These are phyloP conservation scores for Ustanciosporium gigantosporum DNA, from an alignment of 1,284 basidiomycete species.

Conservation along the genomic window DNA sequence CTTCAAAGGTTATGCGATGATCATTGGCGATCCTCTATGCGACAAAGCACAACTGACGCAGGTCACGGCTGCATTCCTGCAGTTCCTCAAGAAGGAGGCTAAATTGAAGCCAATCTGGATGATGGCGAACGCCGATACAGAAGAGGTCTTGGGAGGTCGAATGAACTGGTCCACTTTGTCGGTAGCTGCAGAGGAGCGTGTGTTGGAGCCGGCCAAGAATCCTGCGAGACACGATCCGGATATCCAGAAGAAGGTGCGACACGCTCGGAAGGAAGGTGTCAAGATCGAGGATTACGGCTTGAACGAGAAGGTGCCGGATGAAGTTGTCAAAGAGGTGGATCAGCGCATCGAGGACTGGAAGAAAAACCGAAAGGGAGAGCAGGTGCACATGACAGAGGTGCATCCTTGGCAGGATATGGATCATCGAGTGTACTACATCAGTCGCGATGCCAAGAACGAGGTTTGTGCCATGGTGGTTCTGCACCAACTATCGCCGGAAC, in stretches of 20 bases:
- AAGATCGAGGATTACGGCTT: conserved; percentile 61
- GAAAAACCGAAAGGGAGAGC: conserved; percentile 65
- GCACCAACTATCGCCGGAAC: conserved; percentile 65
- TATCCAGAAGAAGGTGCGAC: conserved; percentile 65
- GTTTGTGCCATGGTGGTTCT: conserved; percentile 66
- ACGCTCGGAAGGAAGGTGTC: conserved; percentile 66
- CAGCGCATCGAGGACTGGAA: conserved; percentile 66
- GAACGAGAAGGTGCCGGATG: conserved; percentile 62
- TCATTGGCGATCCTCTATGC: conserved; percentile 67
- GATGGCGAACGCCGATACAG: conserved; percentile 64
- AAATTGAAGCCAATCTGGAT: conserved; percentile 67
- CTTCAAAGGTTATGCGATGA: conserved; percentile 63
- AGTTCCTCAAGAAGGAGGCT: conserved; percentile 61
- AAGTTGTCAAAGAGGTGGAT: conserved; percentile 63
- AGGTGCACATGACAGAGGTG: conserved; percentile 68
- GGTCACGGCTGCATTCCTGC: conserved; percentile 64
- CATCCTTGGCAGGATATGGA: conserved; percentile 66
- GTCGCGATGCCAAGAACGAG: conserved; percentile 63
- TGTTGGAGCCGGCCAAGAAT: conserved; percentile 64
- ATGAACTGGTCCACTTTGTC: conserved; percentile 66
- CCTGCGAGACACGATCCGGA: conserved; percentile 64
- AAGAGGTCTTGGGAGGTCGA: conserved; percentile 65
- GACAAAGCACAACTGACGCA: conserved; percentile 63
- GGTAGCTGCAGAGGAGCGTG: conserved; percentile 67
- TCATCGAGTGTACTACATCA: conserved; percentile 68